phyloP scores from a whole-genome alignment of 106 monocot species.

The Dendrobium chrysotoxum region DNA sequence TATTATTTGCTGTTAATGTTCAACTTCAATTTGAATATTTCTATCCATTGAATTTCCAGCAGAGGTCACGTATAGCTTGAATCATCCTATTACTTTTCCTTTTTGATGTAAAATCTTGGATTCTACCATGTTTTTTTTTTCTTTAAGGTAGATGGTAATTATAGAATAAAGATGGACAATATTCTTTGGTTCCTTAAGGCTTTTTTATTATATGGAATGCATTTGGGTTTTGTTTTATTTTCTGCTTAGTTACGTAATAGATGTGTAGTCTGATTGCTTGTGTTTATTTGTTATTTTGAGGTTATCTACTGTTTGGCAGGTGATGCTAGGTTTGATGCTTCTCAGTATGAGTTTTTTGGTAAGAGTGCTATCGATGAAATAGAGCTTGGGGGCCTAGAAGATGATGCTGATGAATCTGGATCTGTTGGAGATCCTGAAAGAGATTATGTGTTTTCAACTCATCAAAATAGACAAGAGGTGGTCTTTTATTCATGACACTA shows the following conservation, averaged over 20 bases:
- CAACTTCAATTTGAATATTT: neutral
- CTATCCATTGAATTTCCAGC: neutral
- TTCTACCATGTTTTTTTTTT: neutral
- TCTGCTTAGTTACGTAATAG: neutral
- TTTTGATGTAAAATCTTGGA: neutral
- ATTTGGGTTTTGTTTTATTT: neutral
- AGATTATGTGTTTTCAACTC: conserved; percentile 17
- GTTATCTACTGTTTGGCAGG: neutral
- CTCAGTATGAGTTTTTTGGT: conserved; percentile 19
- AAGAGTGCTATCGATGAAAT: conserved; percentile 6
- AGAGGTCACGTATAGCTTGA: neutral
- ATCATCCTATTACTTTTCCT: neutral
- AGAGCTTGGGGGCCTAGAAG: conserved; percentile 15
- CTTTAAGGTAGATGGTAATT: neutral
- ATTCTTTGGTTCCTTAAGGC: neutral
- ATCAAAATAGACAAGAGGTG: neutral
- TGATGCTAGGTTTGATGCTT: conserved; percentile 17
- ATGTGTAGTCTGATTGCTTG: neutral
- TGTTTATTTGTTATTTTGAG: neutral
- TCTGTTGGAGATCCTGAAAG: conserved; percentile 25
- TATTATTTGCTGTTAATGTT: neutral
- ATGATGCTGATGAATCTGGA: conserved; percentile 13
- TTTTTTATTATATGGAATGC: neutral
- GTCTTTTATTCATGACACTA: neutral
- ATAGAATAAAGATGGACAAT: neutral